Evolutionary conservation across 805 yeast genomes (phyloP).

Genomic region (Metschnikowia anglica): DNA sequence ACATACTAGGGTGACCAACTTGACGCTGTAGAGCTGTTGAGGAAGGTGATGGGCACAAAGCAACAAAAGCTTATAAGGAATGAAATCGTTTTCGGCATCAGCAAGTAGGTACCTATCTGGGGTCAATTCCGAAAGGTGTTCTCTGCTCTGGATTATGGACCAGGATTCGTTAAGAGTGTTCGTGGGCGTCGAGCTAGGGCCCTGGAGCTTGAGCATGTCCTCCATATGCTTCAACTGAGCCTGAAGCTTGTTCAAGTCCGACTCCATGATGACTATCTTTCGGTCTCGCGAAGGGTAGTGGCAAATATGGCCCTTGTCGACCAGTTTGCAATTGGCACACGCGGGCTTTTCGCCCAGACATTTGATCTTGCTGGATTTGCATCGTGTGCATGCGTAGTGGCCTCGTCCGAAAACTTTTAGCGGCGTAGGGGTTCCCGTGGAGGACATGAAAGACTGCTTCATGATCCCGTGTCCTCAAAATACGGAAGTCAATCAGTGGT

Average conservation of each 20-base stretch:
- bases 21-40: slow-evolving; percentile 23
- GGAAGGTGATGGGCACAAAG: slow-evolving; percentile 28
- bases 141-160: slow-evolving; percentile 6
- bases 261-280: slow-evolving; percentile 44
- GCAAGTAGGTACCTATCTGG: slow-evolving; percentile 28
- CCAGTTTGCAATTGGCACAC: slow-evolving; percentile 39
- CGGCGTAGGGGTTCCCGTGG: slow-evolving; percentile 24
- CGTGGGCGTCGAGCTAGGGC: slow-evolving; percentile 9
- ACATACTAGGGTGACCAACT: slow-evolving; percentile 27
- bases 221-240: slow-evolving; percentile 34
- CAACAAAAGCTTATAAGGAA: slow-evolving; percentile 25
- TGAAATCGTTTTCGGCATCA: slow-evolving; percentile 27
- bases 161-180: slow-evolving; percentile 1
- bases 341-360: slow-evolving; percentile 45
- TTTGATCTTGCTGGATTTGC: slow-evolving; percentile 40
- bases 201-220: slow-evolving; percentile 16
- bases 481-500: no score
- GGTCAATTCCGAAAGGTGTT: slow-evolving; percentile 8
- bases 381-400: slow-evolving; percentile 45
- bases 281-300: slow-evolving; percentile 40
- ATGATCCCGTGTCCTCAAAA: no score
- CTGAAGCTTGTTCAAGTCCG: slow-evolving; percentile 37
- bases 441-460: background rate
- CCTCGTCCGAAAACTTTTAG: slow-evolving; percentile 42
- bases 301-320: slow-evolving; percentile 33